Conservation (phyloP, 257 asterid genomes). For the Pogostemon cablin region DNA sequence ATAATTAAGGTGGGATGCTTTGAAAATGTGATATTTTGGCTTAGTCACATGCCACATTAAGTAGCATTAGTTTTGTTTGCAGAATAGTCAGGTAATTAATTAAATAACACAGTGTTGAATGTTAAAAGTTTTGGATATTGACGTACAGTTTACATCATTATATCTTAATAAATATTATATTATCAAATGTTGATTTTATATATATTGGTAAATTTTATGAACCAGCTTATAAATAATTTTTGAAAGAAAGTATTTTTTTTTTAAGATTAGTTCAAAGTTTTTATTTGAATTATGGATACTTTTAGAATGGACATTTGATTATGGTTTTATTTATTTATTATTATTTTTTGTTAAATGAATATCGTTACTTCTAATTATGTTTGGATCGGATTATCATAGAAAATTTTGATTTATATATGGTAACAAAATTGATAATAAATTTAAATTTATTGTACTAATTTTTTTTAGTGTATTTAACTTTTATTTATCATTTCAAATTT, state of each 20-base stretch:
- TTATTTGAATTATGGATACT: too few relatives aligned
- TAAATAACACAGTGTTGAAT: conserved; percentile 8
- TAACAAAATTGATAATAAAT: too few relatives aligned
- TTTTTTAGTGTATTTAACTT: background rate
- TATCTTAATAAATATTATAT: background rate
- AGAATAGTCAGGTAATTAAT: conserved; percentile 7
- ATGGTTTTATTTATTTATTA: too few relatives aligned
- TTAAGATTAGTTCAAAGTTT: too few relatives aligned
- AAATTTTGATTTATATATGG: too few relatives aligned
- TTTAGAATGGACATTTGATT: too few relatives aligned
- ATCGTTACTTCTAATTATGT: too few relatives aligned
- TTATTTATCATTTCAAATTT: background rate
- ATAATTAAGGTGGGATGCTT: conserved; percentile 10
- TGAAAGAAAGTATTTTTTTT: background rate
- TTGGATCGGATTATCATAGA: too few relatives aligned
- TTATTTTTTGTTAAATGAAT: too few relatives aligned
- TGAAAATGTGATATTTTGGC: conserved; percentile 19
- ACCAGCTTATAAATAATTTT: background rate
- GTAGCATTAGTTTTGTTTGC: background rate
- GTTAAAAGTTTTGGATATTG: conserved; percentile 3
- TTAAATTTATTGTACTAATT: too few relatives aligned
- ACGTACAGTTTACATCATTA: conserved; percentile 10
- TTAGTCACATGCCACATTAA: background rate
- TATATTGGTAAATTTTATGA: background rate
- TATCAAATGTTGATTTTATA: background rate